phyloP scores from a whole-genome alignment of 371 early-diverging fungal species.

The Mortierella sp. region DNA sequence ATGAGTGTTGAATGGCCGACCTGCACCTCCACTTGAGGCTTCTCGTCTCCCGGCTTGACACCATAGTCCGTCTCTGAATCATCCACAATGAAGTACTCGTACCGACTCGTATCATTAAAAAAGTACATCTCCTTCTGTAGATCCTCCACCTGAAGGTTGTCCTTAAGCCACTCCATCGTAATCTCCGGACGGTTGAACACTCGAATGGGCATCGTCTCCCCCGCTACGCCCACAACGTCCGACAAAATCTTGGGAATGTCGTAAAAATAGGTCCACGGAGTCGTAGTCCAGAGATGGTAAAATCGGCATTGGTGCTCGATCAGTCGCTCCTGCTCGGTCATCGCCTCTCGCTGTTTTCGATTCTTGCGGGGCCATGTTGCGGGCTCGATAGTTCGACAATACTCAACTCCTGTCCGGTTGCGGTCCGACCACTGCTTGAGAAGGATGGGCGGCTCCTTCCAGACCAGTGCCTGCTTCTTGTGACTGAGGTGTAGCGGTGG shows the following conservation, averaged over 20 bases:
- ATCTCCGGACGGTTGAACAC: constrained; percentile 47
- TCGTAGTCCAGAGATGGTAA: constrained; percentile 63
- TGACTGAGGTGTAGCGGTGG: constrained; percentile 62
- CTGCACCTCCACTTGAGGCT: neutral
- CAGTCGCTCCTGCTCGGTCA: constrained; percentile 28
- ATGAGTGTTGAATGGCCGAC: neutral
- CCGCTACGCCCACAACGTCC: constrained; percentile 24
- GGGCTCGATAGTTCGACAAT: constrained; percentile 36
- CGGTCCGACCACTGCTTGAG: constrained; percentile 35
- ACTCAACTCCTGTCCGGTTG: constrained; percentile 31
- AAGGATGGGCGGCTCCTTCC: constrained; percentile 31
- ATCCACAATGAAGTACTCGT: constrained; percentile 67
- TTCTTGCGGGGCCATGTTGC: constrained; percentile 19
- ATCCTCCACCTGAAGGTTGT: constrained; percentile 37
- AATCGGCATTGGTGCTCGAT: constrained; percentile 27
- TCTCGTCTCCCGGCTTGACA: constrained; percentile 18
- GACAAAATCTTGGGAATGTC: constrained; percentile 55
- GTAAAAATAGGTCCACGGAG: constrained; percentile 74
- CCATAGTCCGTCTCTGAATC: constrained; percentile 43
- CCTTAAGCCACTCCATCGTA: constrained; percentile 37
- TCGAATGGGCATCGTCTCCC: constrained; percentile 39
- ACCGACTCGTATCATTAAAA: constrained; percentile 66
- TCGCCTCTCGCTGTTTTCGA: constrained; percentile 14
- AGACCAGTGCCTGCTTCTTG: constrained; percentile 25
- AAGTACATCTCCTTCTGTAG: constrained; percentile 60